Conservation (phyloP, 371 early-diverging fungal genomes). For the Mortierella polycephala region DNA sequence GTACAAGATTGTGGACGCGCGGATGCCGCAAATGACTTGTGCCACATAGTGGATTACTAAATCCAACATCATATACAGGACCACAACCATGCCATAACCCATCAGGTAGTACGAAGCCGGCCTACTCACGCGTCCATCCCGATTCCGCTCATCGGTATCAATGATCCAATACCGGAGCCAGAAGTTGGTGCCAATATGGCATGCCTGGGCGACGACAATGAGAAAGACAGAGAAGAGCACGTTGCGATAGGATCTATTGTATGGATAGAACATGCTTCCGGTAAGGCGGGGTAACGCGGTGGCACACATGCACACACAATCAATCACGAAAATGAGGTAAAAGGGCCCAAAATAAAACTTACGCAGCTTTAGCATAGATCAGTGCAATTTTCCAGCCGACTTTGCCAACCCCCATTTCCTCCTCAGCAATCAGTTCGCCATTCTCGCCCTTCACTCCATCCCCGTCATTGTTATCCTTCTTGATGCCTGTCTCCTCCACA, state of each 20-base stretch:
- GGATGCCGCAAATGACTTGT: constrained; percentile 43
- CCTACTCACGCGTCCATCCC: constrained; percentile 2
- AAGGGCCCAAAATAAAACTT: constrained; percentile 28
- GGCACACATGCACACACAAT: neutral
- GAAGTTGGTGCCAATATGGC: constrained; percentile 68
- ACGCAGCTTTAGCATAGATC: constrained; percentile 68
- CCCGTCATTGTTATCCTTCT: neutral
- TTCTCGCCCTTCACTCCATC: neutral
- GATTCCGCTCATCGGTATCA: constrained; percentile 11
- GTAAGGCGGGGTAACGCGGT: constrained; percentile 50
- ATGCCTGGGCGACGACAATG: constrained; percentile 58
- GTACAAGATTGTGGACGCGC: constrained; percentile 60
- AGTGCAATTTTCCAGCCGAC: constrained; percentile 74
- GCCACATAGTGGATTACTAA: constrained; percentile 52
- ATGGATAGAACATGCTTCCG: too few relatives aligned
- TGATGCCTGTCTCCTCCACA: constrained; percentile 55
- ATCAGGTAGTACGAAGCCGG: constrained; percentile 50
- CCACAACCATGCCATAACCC: constrained; percentile 53
- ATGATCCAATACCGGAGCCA: constrained; percentile 77
- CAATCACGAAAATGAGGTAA: constrained; percentile 47
- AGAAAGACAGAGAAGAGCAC: constrained; percentile 9
- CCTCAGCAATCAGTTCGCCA: constrained; percentile 51
- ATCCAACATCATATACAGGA: constrained; percentile 56
- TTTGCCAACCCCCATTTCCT: constrained; percentile 65
- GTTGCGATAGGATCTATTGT: constrained; percentile 37